Base-by-base conservation (phyloP, 163 green algal genomes). In the Botryococcus braunii region DNA sequence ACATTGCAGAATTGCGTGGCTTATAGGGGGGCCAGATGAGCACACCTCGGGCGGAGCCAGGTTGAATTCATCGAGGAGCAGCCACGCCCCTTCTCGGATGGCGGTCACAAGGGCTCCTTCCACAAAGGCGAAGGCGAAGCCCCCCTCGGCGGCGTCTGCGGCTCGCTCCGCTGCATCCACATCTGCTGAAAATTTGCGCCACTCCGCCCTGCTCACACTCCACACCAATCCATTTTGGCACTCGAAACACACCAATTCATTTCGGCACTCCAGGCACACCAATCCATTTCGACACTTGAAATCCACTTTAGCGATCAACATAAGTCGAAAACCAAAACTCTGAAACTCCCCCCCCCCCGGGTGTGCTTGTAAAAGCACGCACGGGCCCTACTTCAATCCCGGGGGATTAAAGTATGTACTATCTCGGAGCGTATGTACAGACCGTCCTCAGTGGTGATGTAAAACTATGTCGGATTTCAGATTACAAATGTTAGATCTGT, bases 1-100 rank as follows among this genome's bases (percentile, higher is more conserved):
- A n/a, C n/a, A n/a, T n/a, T n/a, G n/a, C n/a, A n/a, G n/a, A n/a
- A n/a, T n/a, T n/a, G n/a, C n/a, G n/a, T n/a, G n/a, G n/a, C n/a
- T n/a, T n/a, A n/a, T n/a, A n/a, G n/a, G n/a, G n/a, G n/a, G n/a
- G n/a, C n/a, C n/a, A n/a, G n/a, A n/a, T n/a, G n/a, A n/a, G 8
- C 90, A 31, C 50, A 84, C 79, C 74, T 86, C 77, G 23, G 82
- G 65, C 5, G 83, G 83, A 29, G 81, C 83, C 62, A 96, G 78
- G 78, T 96, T 96, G 67, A 95, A 89, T 71, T 99, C 93, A 74
- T 99, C 93, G 55, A 99, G 80, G 39, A 99, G 87, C 66, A 99
- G 79, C 93, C 93, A 98, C 71, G 83, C 88, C 13, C 94, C 94
- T 48, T 97, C 73, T 0, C 84, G 79, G 50, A 99, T 69, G 1